Evolutionary conservation across 1,284 basidiomycete species (phyloP).

Genomic region (Meira miltonrushii): DNA sequence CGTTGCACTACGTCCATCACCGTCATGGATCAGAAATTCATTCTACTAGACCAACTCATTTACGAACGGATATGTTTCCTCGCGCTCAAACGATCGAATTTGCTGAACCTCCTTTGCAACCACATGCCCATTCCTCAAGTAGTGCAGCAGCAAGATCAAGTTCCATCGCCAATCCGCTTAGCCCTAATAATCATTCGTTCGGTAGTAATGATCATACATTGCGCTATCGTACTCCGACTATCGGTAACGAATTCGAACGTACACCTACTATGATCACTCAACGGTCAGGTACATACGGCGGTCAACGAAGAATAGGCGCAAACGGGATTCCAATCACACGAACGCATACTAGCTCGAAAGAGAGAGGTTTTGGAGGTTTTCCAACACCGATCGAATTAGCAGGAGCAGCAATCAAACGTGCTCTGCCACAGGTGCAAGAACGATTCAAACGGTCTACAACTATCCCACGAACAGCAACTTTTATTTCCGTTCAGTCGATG

Average conservation of each 20-base stretch:
- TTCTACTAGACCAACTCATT: background rate
- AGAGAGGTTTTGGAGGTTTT: conserved; percentile 73
- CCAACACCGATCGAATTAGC: conserved; percentile 70
- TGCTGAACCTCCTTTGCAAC: conserved; percentile 49
- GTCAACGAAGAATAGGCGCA: conserved; percentile 18
- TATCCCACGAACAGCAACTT: conserved; percentile 66
- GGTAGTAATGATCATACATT: conserved; percentile 11
- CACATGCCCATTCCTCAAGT: background rate
- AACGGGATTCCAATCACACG: conserved; percentile 49
- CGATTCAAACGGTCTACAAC: conserved; percentile 56
- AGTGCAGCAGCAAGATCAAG: too few species aligned
- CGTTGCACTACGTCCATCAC: conserved; percentile 5
- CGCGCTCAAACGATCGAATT: conserved; percentile 62
- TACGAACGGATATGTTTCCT: conserved; percentile 54
- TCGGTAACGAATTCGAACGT: conserved; percentile 18
- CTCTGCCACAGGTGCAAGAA: conserved; percentile 25
- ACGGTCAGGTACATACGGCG: conserved; percentile 17
- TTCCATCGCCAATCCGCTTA: background rate
- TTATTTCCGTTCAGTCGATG: conserved; percentile 53
- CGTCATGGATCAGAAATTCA: conserved; percentile 28
- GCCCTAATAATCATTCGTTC: background rate
- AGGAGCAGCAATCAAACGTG: conserved; percentile 55
- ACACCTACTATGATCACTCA: conserved; percentile 29
- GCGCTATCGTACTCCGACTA: conserved; percentile 19
- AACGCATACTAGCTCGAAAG: conserved; percentile 46